A percentile compares a stretch with the other conserved stretches of the same genome.
Evolutionary conservation across 2,329 filamentous ascomycete genomes (phyloP).

Genomic region (Monosporascus sp.): DNA sequence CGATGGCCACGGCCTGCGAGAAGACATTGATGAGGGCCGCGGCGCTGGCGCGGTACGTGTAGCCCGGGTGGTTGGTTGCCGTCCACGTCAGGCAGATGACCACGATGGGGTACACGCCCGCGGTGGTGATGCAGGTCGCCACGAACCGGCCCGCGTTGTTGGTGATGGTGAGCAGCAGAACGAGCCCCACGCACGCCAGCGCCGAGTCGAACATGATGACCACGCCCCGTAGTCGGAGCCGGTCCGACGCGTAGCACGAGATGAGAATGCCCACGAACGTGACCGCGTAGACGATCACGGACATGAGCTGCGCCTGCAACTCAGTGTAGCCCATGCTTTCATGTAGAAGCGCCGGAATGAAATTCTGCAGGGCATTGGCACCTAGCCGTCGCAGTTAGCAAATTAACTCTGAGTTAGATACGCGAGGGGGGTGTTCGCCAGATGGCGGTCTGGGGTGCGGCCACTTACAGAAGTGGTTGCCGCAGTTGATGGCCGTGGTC

Average conservation of each 20-base stretch:
- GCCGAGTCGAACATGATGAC: conserved; percentile 8
- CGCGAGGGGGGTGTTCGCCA: conserved; percentile 11
- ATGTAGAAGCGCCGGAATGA: not conserved
- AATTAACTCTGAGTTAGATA: not conserved
- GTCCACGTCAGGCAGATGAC: conserved; percentile 18
- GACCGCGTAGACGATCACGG: conserved; percentile 17
- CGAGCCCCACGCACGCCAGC: conserved; percentile 12
- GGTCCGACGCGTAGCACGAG: conserved; percentile 15
- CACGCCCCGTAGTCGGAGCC: conserved; percentile 13
- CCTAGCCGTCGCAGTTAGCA: not conserved
- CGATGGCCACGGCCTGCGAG: conserved; percentile 9
- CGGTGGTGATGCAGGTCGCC: conserved; percentile 17
- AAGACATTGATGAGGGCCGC: conserved; percentile 4
- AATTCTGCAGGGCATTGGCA: not conserved
- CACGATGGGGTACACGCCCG: conserved; percentile 13
- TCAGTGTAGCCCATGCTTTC: conserved; percentile 11
- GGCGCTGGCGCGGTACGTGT: conserved; percentile 11
- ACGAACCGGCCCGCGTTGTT: conserved; percentile 13
- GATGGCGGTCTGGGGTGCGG: conserved; percentile 16
- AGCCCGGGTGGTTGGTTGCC: conserved; percentile 19
- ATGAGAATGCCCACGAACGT: conserved; percentile 18
- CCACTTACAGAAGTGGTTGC: conserved; percentile 14
- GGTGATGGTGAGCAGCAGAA: conserved; percentile 13
- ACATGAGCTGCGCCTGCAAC: conserved; percentile 17
- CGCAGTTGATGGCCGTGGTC: conserved; percentile 14